Base-by-base conservation (phyloP, 129 eudicot genomes). In the Tanacetum coccineum region DNA sequence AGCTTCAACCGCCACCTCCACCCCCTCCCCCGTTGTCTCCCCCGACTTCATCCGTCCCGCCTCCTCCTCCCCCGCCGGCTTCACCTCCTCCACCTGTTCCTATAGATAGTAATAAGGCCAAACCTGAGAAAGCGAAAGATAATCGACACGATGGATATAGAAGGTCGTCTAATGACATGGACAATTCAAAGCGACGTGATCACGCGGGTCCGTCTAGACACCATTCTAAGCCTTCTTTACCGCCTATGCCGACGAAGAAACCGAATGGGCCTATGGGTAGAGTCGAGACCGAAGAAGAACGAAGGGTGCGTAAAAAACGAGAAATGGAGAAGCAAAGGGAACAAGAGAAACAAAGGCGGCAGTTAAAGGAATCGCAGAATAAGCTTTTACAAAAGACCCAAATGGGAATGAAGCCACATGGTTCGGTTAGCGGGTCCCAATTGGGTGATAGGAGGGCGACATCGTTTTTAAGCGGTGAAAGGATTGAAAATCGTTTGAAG, bases 401-500 rank as follows among this genome's bases (percentile, higher is more conserved):
- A 53, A 65, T 83, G 70, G 96, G 87, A 13, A 48, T 59, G 18
- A 92, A 88, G 71, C 88, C 78, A 18, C 96, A 84, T 19, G 95
- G 89, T 40, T 86, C 96, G 13, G 57, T 86, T 69, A 80, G 76
- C 14, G 98, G 96, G 19, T 92, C 98, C 19, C 95, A 84, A 45
- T 86, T 92, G 83, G 98, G 92, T 21, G 98, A 88, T 66, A 81
- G 89, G 62, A 81, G 87, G 83, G 76, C 89, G 25, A 76, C 85
- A 48, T 82, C 96, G 11, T 79, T 88, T 18, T 57, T 93, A 62
- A 84, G 79, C 54, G 83, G 89, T 15, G 98, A 88, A 56, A 82
- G 96, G 71, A 66, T 77, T n/a, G 98, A 93, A 77, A 93, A 93
- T 66, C 84, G 95, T 12, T 71, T 93, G 78, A 88, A 88, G 92